phyloP scores from a whole-genome alignment of 2,329 filamentous ascomycete genomes.

The Dendrostoma leiphaemia region DNA sequence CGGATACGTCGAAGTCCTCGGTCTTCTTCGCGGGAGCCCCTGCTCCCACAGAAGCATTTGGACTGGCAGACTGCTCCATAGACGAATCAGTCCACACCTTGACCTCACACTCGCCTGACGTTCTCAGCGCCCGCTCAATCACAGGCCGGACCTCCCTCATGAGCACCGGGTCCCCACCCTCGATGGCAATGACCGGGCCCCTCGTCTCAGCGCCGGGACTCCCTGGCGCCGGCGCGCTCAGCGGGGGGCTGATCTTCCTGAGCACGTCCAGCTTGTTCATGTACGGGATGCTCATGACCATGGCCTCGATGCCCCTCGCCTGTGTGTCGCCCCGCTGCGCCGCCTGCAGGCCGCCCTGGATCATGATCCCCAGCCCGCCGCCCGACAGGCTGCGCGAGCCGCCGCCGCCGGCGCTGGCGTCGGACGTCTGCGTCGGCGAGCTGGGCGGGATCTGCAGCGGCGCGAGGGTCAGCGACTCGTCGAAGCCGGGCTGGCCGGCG shows the following conservation, averaged over 20 bases:
- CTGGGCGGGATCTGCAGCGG: slow-evolving; percentile 46
- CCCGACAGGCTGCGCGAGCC: slow-evolving; percentile 15
- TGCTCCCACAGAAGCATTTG: too few relatives aligned
- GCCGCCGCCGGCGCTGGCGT: slow-evolving; percentile 29
- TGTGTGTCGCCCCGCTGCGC: slow-evolving; percentile 27
- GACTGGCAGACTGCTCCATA: not conserved
- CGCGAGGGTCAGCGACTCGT: slow-evolving; percentile 53
- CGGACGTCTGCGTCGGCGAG: slow-evolving; percentile 23
- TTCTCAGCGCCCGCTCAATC: slow-evolving; percentile 61
- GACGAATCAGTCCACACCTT: slow-evolving; percentile 40
- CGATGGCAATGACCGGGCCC: slow-evolving; percentile 81
- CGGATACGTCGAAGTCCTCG: slow-evolving; percentile 8
- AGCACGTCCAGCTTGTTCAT: slow-evolving; percentile 75
- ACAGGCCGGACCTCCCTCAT: slow-evolving; percentile 58
- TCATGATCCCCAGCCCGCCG: too few relatives aligned
- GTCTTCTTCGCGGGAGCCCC: slow-evolving; percentile 35
- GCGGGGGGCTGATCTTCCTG: slow-evolving; percentile 70
- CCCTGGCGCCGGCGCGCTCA: slow-evolving; percentile 37
- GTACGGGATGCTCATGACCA: slow-evolving; percentile 74
- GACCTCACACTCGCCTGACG: slow-evolving; percentile 44
- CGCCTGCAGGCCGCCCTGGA: too few relatives aligned
- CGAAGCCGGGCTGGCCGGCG: slow-evolving; percentile 43
- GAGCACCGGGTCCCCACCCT: slow-evolving; percentile 63
- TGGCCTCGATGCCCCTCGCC: slow-evolving; percentile 57
- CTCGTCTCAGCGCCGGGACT: slow-evolving; percentile 44